phyloP scores from a whole-genome alignment of 2,329 filamentous ascomycete species.

The Penicillium sp. region DNA sequence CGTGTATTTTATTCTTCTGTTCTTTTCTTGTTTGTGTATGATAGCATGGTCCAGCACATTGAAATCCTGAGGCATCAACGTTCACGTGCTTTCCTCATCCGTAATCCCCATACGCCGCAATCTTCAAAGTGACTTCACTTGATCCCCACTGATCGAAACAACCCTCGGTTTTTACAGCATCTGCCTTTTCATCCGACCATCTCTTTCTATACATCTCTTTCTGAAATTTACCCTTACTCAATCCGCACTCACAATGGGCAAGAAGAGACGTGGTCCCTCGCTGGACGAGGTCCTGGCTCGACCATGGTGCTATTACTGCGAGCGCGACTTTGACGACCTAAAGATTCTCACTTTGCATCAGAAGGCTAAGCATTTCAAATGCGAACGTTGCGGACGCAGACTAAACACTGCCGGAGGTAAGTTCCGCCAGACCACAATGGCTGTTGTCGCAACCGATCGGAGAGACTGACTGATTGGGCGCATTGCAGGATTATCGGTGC shows the following conservation, averaged over 20 bases:
- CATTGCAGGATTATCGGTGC: conserved; percentile 81
- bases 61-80: conserved; percentile 7
- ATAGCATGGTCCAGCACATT: conserved; percentile 12
- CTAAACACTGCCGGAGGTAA: conserved; percentile 93
- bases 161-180: background rate
- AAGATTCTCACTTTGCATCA: conserved; percentile 97
- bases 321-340: conserved; percentile 95
- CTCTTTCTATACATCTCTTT: background rate
- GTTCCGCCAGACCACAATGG: conserved; percentile 29
- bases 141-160: background rate
- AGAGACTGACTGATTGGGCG: conserved; percentile 6
- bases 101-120: background rate
- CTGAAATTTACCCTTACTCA: background rate
- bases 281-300: conserved; percentile 85
- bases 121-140: conserved; percentile 1
- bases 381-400: conserved; percentile 83
- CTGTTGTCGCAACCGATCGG: background rate
- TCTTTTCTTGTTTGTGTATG: conserved; percentile 10
- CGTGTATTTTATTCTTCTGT: conserved; percentile 17
- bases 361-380: conserved; percentile 99
- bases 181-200: background rate
- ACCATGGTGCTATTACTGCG: conserved; percentile 99
- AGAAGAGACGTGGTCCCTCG: conserved; percentile 86
- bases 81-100: conserved; percentile 1
- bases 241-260: conserved; percentile 65